phyloP scores from a whole-genome alignment of 225 moss, liverwort and hornwort species.

The Physcomitrium patens region DNA sequence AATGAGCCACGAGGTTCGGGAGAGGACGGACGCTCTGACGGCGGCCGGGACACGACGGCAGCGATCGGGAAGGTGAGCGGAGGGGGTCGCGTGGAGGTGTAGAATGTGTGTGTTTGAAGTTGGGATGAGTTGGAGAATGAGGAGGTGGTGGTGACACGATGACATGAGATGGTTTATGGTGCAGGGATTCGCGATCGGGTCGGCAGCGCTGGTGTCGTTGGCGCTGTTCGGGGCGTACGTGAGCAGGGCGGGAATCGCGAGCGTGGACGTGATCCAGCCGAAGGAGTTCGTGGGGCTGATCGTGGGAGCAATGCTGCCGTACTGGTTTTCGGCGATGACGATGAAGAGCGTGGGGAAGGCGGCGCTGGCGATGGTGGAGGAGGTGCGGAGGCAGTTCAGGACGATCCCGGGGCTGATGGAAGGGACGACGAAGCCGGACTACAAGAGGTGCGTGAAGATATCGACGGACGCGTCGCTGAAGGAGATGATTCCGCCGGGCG shows the following conservation, averaged over 20 bases:
- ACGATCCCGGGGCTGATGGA: conserved; percentile 78
- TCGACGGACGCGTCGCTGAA: conserved; percentile 90
- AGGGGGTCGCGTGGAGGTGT: too few species aligned
- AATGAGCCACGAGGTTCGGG: conserved; percentile 72
- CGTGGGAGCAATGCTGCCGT: conserved; percentile 91
- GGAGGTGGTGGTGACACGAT: too few species aligned
- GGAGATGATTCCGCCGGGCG: conserved; percentile 96
- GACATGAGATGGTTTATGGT: too few species aligned
- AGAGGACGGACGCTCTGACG: conserved; percentile 61
- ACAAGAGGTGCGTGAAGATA: conserved; percentile 89
- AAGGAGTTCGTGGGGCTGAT: conserved; percentile 88
- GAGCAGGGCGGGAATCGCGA: conserved; percentile 82
- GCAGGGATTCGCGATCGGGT: conserved; percentile 68
- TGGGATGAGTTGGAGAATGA: too few species aligned
- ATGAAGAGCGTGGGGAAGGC: conserved; percentile 99
- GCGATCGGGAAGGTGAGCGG: conserved; percentile 63
- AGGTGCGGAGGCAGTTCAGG: conserved; percentile 88
- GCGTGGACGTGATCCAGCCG: conserved; percentile 84
- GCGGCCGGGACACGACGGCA: conserved; percentile 73
- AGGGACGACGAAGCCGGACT: conserved; percentile 85
- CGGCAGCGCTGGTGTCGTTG: conserved; percentile 68
- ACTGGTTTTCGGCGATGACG: conserved; percentile 96
- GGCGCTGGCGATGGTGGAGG: conserved; percentile 96
- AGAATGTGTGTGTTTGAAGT: too few species aligned
- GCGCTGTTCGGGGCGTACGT: conserved; percentile 93